Base-by-base conservation (phyloP, 495 filamentous ascomycete species). In the Podospora pseudopauciseta region DNA sequence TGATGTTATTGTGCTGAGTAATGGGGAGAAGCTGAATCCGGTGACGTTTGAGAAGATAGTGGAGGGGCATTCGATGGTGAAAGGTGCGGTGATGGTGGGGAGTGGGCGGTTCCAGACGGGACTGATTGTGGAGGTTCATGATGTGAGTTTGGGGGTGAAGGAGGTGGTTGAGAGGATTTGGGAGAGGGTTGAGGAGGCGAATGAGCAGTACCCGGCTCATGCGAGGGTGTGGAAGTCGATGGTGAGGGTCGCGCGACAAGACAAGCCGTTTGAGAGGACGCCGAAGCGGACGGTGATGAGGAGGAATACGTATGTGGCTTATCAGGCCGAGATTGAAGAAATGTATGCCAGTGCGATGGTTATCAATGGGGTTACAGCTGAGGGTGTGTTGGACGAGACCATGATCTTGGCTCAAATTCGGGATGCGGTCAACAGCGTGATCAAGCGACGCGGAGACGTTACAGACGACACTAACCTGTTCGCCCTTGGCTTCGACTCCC, bases 11-110 rank as follows among this genome's bases (percentile, higher is more conserved):
- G 84, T 86, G 0, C 78, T 89, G 60, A 78, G 77, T 15, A 87
- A 84, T 67, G 86, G 85, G 3, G 82, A 87, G 65, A 89, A 88
- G 73, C 68, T 84, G 39, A 84, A 86, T 63, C 86, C 87, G 0
- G 73, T 81, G 0, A 67, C 79, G 1, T 76, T 85, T 28, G 86
- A 89, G 68, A 72, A 72, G 49, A 60, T 70, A 0, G 65, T 87
- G 4, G 64, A 68, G 9, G 68, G 72, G 0, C 77, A 84, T 63
- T 77, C 80, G 0, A 65, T 58, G 1, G 77, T 88, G 11, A 66
- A 66, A 9, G 74, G 80, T 7, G 83, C 77, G 0, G 67, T 85
- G 5, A 68, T 87, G 5, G 76, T 83, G 11, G 85, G 86, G 3
- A 23, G 68, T 79, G 6, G 76, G 78, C 20, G 73, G 78, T 28